Percentiles rank a stretch among this genome's conserved stretches.
Evolutionary conservation across 31 red algal species (phyloP).

Genomic region (Endocladia muricata): DNA sequence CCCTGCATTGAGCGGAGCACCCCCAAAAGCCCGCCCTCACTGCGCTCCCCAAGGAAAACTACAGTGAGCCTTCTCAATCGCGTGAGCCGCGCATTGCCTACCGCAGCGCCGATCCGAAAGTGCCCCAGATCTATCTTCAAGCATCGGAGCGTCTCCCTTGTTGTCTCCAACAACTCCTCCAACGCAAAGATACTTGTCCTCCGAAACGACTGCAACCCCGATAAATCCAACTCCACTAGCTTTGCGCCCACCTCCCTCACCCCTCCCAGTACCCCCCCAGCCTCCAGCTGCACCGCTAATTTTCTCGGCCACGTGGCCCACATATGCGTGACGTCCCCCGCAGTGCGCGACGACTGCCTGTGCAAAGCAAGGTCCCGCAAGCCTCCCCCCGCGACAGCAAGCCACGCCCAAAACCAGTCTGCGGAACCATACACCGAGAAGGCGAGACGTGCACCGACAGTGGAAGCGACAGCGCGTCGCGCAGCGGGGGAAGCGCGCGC

Average conservation of each 20-base stretch:
- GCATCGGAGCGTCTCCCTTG: background rate
- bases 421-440: background rate
- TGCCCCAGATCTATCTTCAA: background rate
- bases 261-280: background rate
- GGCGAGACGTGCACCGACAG: constrained; percentile 1
- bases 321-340: background rate
- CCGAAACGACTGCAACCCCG: background rate
- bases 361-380: background rate
- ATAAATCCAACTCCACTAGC: background rate
- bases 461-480: background rate
- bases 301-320: background rate
- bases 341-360: background rate
- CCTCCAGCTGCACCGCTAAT: background rate
- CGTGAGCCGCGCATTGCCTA: background rate
- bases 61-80: background rate
- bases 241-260: background rate
- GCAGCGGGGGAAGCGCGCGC: background rate
- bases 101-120: background rate
- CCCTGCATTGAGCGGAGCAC: background rate
- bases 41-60: background rate
- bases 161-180: background rate
- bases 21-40: background rate
- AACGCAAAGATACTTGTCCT: background rate
- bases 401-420: constrained; percentile 5
- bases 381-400: background rate